phyloP scores from a whole-genome alignment of 331 rosid species.

The Malus hybrid region DNA sequence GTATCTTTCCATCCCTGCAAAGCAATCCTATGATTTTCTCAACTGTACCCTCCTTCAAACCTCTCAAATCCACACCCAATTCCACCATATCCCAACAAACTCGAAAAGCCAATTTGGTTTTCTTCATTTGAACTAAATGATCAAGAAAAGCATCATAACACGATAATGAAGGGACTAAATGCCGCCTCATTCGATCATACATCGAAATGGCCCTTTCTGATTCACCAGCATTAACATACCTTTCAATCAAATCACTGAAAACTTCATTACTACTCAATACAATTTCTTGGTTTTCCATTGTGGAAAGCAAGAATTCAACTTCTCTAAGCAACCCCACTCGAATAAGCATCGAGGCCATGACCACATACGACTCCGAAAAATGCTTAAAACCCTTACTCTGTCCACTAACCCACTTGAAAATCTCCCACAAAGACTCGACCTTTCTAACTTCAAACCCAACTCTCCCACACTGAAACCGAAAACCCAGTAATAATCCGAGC shows the following conservation, averaged over 20 bases:
- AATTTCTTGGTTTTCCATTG: constrained; percentile 34
- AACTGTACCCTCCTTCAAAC: constrained; percentile 32
- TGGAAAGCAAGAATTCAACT: constrained; percentile 51
- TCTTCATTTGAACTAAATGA: constrained; percentile 25
- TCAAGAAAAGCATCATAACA: constrained; percentile 36
- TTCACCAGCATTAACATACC: constrained; percentile 42
- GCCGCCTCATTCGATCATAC: constrained; percentile 37
- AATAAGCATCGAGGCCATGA: constrained; percentile 65
- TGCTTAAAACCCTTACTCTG: constrained; percentile 31
- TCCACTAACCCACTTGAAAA: constrained; percentile 48
- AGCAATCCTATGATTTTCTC: constrained; percentile 55
- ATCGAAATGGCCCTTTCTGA: constrained; percentile 45
- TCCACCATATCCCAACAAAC: constrained; percentile 51
- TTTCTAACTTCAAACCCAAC: constrained; percentile 36
- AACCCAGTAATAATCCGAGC: constrained; percentile 46
- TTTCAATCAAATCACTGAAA: constrained; percentile 37
- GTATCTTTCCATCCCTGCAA: constrained; percentile 56
- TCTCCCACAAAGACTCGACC: constrained; percentile 52
- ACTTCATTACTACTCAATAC: constrained; percentile 26
- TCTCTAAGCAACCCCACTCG: constrained; percentile 46
- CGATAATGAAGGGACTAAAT: constrained; percentile 32
- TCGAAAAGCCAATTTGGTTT: background rate
- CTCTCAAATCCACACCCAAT: constrained; percentile 24
- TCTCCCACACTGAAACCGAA: constrained; percentile 29
- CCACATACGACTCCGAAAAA: constrained; percentile 37